Evolutionary conservation across 2,329 filamentous ascomycete species (phyloP), one percentile per base, ranked within the genome.

Genomic region (Cercospora berteroae): DNA sequence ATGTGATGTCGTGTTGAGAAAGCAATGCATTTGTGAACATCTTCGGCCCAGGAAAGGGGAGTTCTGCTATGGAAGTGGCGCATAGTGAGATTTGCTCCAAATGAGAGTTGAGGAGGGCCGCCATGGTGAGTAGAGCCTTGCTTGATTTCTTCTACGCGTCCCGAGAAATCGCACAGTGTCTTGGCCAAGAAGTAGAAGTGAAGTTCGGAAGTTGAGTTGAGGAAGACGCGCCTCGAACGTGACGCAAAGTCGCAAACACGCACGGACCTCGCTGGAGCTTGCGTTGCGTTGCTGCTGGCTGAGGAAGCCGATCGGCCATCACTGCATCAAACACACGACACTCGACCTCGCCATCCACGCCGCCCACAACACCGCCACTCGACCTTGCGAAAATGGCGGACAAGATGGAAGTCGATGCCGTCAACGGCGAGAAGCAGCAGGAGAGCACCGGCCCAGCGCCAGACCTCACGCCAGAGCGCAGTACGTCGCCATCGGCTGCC

Each of bases 21-120:
- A 98, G 88, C 44, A 99, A 86, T 36, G 95, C 93, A 79, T 96
- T 97, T 73, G 94, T 95, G 81, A 98, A 99, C 76, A 95, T 93
- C 75, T 92, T 96, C n/a, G 94, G 92, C 1, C 88, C 88, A 48
- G 92, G 92, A 74, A 98, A 98, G 36, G 81, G 78, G 23, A 85
- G 74, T 36, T 83, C 81, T 59, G 81, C 79, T 50, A 85, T 84
- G 59, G 82, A 83, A 0, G 78, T 76, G 16, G 82, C 77, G 73
- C 83, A 84, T 60, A 83, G 75, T 16, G 81, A 81, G 63, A 85
- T 83, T 67, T 84, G 83, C 73, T 84, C 82, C 39, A 85, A 76
- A 68, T 84, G 82, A 27, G 81, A 80, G 56, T 81, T 80, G 18
- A 85, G 77, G 3, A 84, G 79, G 18, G 79, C 75, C 2, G 75